These are phyloP conservation scores for Miscanthus sacchariflorus DNA, from an alignment of 202 grass and related monocot genomes.

Conservation along the genomic window DNA sequence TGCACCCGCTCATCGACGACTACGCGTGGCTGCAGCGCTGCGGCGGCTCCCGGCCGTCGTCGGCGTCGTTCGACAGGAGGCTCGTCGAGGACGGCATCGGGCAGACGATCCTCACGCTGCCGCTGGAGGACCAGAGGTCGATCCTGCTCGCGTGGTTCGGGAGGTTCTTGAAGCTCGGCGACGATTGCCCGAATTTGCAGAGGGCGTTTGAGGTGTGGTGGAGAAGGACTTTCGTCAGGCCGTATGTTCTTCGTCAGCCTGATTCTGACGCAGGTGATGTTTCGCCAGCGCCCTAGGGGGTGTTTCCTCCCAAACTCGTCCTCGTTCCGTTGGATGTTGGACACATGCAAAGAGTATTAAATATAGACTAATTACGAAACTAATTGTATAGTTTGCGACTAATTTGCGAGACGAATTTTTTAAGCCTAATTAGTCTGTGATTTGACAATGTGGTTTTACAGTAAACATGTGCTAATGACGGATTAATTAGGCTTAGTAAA, in stretches of 20 bases:
- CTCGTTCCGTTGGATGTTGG: too few relatives aligned
- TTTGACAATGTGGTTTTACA: too few relatives aligned
- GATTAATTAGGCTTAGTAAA: too few relatives aligned
- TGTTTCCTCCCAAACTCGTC: too few relatives aligned
- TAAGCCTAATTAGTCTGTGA: too few relatives aligned
- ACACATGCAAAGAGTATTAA: too few relatives aligned
- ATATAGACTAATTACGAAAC: too few relatives aligned
- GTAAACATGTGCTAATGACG: too few relatives aligned
- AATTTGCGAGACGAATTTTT: too few relatives aligned
- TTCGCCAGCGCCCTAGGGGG: background rate
- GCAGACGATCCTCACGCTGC: slow-evolving; percentile 85
- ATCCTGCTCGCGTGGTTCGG: slow-evolving; percentile 81
- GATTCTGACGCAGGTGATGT: slow-evolving; percentile 34
- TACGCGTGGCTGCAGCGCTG: slow-evolving; percentile 87
- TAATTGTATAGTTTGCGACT: too few relatives aligned
- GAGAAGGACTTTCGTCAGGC: slow-evolving; percentile 89
- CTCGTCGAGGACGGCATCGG: slow-evolving; percentile 87
- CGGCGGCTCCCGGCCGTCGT: slow-evolving; percentile 46
- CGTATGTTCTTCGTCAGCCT: slow-evolving; percentile 53
- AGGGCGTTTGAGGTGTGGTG: slow-evolving; percentile 97
- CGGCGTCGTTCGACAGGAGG: slow-evolving; percentile 80
- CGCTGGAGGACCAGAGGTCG: slow-evolving; percentile 76
- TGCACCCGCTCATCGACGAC: slow-evolving; percentile 87
- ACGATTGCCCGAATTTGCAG: slow-evolving; percentile 87
- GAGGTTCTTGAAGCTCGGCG: slow-evolving; percentile 72